These are phyloP conservation scores for Avicennia marina DNA, from an alignment of 257 asterid genomes.

Conservation along the genomic window DNA sequence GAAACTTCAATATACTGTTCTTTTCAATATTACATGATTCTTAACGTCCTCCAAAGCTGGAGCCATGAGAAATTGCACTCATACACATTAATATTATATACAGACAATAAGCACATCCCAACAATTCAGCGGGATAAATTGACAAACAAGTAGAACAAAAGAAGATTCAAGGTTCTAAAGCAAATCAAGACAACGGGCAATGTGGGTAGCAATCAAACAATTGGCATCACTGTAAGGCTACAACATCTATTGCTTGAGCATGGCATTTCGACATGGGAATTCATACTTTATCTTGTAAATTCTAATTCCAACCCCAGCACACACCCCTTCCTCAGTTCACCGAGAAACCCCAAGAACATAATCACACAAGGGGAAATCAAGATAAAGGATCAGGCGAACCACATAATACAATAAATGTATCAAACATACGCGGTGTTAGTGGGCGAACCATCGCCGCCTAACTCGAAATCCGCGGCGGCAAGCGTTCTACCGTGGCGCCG, in stretches of 20 bases:
- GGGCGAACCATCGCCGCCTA: slow-evolving; percentile 56
- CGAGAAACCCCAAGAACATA: background rate
- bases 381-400: background rate
- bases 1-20: background rate
- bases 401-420: background rate
- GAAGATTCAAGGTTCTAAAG: background rate
- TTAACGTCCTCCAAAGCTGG: background rate
- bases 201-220: background rate
- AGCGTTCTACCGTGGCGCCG: slow-evolving; percentile 61
- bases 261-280: background rate
- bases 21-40: background rate
- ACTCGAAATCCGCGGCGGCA: slow-evolving; percentile 33
- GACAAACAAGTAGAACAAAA: background rate
- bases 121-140: background rate
- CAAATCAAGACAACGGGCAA: slow-evolving; percentile 9
- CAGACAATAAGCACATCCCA: background rate
- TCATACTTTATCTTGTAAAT: background rate
- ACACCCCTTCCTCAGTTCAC: background rate
- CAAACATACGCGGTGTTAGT: slow-evolving; percentile 44
- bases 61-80: background rate
- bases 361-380: background rate
- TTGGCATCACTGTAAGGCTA: background rate
- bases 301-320: background rate
- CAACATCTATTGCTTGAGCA: background rate
- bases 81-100: background rate